Percentiles rank a stretch among this genome's conserved stretches.
These are phyloP conservation scores for Podospora australis DNA, from an alignment of 495 filamentous ascomycete genomes.

Conservation along the genomic window DNA sequence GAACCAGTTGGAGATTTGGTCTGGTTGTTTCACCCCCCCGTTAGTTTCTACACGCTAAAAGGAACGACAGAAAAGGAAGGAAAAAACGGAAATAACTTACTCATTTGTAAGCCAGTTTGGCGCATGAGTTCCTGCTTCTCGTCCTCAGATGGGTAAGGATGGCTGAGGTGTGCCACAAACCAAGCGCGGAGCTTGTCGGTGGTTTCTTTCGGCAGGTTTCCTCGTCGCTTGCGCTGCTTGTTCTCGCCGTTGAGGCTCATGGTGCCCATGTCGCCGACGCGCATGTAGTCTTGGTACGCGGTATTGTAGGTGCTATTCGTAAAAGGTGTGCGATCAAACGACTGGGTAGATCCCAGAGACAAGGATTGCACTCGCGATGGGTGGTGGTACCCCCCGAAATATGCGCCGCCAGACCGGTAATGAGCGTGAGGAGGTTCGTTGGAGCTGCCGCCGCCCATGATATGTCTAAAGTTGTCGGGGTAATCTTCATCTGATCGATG, in stretches of 20 bases:
- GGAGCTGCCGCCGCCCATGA: constrained; percentile 8
- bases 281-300: constrained; percentile 26
- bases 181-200: constrained; percentile 76
- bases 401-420: constrained; percentile 15
- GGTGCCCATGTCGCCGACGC: constrained; percentile 18
- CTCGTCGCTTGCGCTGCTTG: constrained; percentile 58
- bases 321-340: constrained; percentile 30
- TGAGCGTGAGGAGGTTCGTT: constrained; percentile 14
- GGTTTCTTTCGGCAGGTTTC: constrained; percentile 81
- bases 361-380: constrained; percentile 33
- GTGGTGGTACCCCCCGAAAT: constrained; percentile 23
- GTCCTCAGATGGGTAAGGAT: constrained; percentile 86
- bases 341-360: constrained; percentile 25
- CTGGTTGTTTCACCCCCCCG: constrained; percentile 18
- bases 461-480: constrained; percentile 18
- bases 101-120: constrained; percentile 70
- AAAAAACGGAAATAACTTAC: constrained; percentile 47
- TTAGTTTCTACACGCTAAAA: neutral
- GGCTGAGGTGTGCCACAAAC: constrained; percentile 68
- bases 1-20: constrained; percentile 90
- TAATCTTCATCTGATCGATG: constrained; percentile 17
- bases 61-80: neutral
- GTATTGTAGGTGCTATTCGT: constrained; percentile 24
- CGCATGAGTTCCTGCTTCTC: constrained; percentile 79
- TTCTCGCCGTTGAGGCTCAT: constrained; percentile 31